Evolutionary conservation across 179 eudicot species (phyloP).

Genomic region (Beta macrorhiza): DNA sequence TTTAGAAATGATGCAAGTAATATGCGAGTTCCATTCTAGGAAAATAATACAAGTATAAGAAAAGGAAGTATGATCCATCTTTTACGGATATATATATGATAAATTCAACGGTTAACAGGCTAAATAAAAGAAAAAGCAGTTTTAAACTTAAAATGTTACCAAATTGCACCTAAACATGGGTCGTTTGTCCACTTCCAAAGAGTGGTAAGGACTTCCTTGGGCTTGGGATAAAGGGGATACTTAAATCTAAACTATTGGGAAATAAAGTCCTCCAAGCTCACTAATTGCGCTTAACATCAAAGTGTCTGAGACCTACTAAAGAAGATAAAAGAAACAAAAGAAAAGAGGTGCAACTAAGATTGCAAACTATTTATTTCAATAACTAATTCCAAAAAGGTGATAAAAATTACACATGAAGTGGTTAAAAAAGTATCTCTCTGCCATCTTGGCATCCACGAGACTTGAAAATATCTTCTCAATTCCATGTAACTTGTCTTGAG

Average conservation of each 20-base stretch:
- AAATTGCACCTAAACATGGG: neutral
- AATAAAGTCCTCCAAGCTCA: neutral
- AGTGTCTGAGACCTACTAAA: neutral
- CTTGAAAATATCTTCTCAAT: neutral
- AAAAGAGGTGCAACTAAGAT: neutral
- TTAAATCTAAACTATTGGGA: neutral
- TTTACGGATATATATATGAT: no score
- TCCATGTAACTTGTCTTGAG: neutral
- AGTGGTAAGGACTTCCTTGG: neutral
- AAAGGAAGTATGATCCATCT: no score
- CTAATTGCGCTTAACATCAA: neutral
- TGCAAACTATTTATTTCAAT: neutral
- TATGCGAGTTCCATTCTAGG: no score
- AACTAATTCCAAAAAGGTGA: neutral
- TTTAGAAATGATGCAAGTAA: no score
- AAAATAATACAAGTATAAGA: no score
- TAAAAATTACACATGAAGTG: neutral
- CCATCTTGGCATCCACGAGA: conserved; percentile 6
- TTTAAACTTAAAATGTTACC: neutral
- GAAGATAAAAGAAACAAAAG: neutral
- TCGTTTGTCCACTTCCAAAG: neutral
- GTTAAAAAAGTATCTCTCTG: neutral
- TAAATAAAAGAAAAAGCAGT: neutral
- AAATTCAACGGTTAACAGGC: no score
- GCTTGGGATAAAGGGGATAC: neutral